phyloP scores from a whole-genome alignment of 148 eudicot genomes.

The Tetragonia tetragonoides region DNA sequence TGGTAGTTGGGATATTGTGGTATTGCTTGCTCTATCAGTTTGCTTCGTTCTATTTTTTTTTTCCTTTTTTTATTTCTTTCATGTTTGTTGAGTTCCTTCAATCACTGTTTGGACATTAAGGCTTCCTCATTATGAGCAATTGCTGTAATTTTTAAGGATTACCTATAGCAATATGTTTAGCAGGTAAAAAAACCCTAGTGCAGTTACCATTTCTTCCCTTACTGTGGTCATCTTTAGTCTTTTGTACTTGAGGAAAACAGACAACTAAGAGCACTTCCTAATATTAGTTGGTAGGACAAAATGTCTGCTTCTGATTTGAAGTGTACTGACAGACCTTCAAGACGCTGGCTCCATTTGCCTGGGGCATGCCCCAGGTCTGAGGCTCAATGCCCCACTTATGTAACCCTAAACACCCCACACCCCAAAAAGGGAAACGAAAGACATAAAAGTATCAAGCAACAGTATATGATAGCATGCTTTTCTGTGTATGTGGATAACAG shows the following conservation, averaged over 20 bases:
- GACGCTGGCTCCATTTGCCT: too few relatives aligned
- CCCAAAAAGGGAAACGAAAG: too few relatives aligned
- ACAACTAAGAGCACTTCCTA: too few relatives aligned
- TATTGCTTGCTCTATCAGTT: neutral
- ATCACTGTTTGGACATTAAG: neutral
- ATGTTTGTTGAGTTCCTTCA: neutral
- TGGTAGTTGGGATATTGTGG: neutral
- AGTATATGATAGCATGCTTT: too few relatives aligned
- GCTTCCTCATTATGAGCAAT: slow-evolving; percentile 3
- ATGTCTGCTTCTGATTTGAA: neutral
- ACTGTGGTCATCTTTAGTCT: neutral
- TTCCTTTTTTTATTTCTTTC: neutral
- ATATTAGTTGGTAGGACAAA: neutral
- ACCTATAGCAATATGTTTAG: neutral
- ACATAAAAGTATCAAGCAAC: too few relatives aligned
- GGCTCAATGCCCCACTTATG: too few relatives aligned
- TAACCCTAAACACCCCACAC: too few relatives aligned
- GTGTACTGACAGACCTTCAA: too few relatives aligned
- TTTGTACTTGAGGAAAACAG: neutral
- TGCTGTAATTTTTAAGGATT: neutral
- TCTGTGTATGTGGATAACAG: too few relatives aligned
- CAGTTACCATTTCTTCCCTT: neutral
- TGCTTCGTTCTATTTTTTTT: neutral
- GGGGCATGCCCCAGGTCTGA: too few relatives aligned
- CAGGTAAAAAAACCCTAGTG: neutral